Percentiles rank a stretch among this genome's conserved stretches.
These are phyloP conservation scores for Citrus maxima DNA, from an alignment of 345 rosid species.

Conservation along the genomic window DNA sequence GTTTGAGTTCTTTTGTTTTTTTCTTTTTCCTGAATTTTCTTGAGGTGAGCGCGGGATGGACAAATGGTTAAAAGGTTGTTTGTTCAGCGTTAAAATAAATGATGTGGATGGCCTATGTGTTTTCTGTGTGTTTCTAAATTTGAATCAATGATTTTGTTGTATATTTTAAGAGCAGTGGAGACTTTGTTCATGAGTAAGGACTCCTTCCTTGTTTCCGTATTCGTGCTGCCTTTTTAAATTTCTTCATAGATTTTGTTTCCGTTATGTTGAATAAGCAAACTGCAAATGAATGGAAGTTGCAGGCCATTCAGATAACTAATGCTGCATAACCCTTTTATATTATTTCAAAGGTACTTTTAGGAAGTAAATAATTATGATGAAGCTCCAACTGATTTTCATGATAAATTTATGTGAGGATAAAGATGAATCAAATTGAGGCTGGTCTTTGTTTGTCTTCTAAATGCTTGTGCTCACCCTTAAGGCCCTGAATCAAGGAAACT, in stretches of 20 bases:
- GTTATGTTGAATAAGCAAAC: neutral
- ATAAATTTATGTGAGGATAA: neutral
- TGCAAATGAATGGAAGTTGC: neutral
- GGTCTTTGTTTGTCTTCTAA: neutral
- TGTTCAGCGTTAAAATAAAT: slow-evolving; percentile 16
- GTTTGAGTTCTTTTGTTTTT: slow-evolving; percentile 1
- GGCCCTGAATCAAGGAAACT: neutral
- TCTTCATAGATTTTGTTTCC: neutral
- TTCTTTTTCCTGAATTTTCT: slow-evolving; percentile 2
- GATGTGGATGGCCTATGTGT: slow-evolving; percentile 6
- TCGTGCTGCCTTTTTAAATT: neutral
- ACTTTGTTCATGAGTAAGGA: neutral
- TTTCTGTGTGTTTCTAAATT: slow-evolving; percentile 12
- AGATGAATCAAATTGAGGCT: neutral
- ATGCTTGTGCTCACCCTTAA: neutral
- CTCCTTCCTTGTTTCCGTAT: neutral
- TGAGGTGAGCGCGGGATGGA: slow-evolving; percentile 16
- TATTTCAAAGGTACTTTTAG: neutral
- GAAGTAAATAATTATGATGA: neutral
- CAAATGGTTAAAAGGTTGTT: slow-evolving; percentile 9
- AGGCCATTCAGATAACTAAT: neutral
- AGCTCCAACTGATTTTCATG: neutral
- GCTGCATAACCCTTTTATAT: neutral
- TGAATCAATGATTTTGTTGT: slow-evolving; percentile 15
- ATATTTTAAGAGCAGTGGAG: neutral